These are phyloP conservation scores for Fomitopsis serialis DNA, from an alignment of 768 basidiomycete species.

Conservation along the genomic window DNA sequence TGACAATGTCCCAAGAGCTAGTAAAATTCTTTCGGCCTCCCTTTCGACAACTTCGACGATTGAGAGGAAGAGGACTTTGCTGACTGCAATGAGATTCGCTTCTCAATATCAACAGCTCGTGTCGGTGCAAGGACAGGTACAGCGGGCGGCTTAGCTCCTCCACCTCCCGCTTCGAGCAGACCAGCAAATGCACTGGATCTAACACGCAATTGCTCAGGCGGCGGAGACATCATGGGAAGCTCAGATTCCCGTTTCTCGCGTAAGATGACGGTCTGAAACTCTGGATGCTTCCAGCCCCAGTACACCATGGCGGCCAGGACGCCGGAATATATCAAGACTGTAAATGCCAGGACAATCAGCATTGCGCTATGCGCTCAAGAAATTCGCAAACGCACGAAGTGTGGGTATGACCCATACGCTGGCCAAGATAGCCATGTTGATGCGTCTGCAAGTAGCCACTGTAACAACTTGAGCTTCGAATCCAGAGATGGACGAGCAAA, in stretches of 20 bases:
- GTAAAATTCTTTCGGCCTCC: constrained; percentile 15
- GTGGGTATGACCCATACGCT: constrained; percentile 50
- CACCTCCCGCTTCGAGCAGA: not conserved
- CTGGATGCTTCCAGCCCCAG: constrained; percentile 24
- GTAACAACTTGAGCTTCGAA: constrained; percentile 1
- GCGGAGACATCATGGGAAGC: constrained; percentile 14
- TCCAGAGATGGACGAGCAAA: not conserved
- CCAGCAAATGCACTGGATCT: not conserved
- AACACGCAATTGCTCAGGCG: not conserved
- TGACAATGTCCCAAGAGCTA: not conserved
- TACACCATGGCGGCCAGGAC: constrained; percentile 25
- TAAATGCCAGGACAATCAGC: not conserved
- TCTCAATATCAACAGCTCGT: not conserved
- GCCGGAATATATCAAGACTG: constrained; percentile 40
- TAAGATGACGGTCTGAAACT: constrained; percentile 9
- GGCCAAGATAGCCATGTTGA: constrained; percentile 43
- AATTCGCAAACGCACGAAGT: constrained; percentile 34
- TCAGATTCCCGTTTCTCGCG: constrained; percentile 12
- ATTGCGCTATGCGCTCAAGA: not conserved
- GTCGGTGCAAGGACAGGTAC: not conserved
- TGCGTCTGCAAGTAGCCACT: constrained; percentile 39
- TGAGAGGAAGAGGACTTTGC: not conserved
- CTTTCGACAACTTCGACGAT: constrained; percentile 18
- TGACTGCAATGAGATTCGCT: constrained; percentile 5
- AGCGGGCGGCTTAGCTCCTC: not conserved